A percentile compares a stretch with the other conserved stretches of the same genome.
Conservation (phyloP, 768 basidiomycete genomes). For the Glaciozyma martinii region DNA sequence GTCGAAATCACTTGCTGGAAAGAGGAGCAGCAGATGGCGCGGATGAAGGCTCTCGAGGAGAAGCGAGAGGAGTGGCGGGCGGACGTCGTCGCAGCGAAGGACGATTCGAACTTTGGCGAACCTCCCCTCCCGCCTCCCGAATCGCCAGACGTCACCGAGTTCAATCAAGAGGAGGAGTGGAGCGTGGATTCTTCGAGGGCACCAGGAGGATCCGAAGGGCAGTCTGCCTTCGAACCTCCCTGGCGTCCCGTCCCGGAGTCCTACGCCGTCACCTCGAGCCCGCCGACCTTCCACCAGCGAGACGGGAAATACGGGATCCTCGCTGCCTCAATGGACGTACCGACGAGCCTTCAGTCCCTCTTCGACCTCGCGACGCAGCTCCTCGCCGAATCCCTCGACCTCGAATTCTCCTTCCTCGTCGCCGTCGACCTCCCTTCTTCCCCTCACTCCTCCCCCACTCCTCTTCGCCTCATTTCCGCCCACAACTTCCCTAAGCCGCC, state of each 20-base stretch:
- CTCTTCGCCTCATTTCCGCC: constrained; percentile 5
- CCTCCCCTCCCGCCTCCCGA: too few species aligned
- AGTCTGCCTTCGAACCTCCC: too few species aligned
- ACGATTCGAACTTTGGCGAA: too few species aligned
- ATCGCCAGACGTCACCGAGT: too few species aligned
- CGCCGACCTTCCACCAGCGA: too few species aligned
- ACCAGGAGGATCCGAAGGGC: too few species aligned
- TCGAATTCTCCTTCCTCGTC: constrained; percentile 18
- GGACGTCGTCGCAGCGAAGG: too few species aligned
- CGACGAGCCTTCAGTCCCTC: constrained; percentile 2
- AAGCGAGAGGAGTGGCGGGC: background rate
- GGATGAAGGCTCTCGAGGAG: constrained; percentile 1
- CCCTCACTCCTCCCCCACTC: background rate
- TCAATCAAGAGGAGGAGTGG: too few species aligned
- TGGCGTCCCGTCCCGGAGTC: too few species aligned
- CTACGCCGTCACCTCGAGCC: too few species aligned
- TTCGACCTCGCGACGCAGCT: constrained; percentile 29
- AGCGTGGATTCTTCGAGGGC: too few species aligned
- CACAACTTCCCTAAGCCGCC: constrained; percentile 18
- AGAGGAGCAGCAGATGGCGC: background rate
- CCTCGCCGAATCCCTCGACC: constrained; percentile 23
- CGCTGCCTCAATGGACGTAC: background rate
- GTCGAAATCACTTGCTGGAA: constrained; percentile 13
- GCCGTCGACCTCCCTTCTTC: constrained; percentile 10
- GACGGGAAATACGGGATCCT: background rate